Base-by-base conservation (phyloP, 2,329 filamentous ascomycete genomes). In the Drechmeria coniospora region DNA sequence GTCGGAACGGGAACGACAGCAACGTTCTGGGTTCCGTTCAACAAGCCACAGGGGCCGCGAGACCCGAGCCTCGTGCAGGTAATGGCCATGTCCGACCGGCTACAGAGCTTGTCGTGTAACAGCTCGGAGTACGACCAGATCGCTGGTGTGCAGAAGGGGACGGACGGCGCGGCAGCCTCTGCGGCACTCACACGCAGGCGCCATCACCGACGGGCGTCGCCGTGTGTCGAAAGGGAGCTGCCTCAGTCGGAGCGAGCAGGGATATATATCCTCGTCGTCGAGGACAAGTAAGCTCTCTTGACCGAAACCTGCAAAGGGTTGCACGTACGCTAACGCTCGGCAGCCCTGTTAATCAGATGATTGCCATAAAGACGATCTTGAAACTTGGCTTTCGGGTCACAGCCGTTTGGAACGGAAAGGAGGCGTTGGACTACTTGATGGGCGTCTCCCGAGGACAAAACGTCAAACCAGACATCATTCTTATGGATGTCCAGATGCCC, bases 401-500 rank as follows among this genome's bases (percentile, higher is more conserved):
- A 6, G 79, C 78, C 1, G 72, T 74, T 0, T 82, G 76, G 74
- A 83, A 84, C 40, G 80, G 80, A 15, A 71, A 78, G 46, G 79
- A 87, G 44, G 80, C 78, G 1, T 58, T 87, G 11, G 74, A 84
- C 13, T 84, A 84, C 45, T 56, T 87, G 11, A 47, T 65, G 25
- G 61, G 61, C 3, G 66, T 70, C 2, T 58, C 63, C 14, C 42
- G 52, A 6, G 63, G 59, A 15, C 54, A 59, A 17, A 57, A 65
- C 24, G 52, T 56, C 8, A 70, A 69, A 27, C 79, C 80, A 0
- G 71, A 82, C 38, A 71, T 87, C 6, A 82, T 87, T 29, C 55
- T 86, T 21, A 81, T 82, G 77, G 77, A 82, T 43, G 73, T 79
- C 1, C 75, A 80, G 48, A 79, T 80, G 72, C 70, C 74, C 15